Evolutionary conservation across 2,329 filamentous ascomycete genomes (phyloP).

Genomic region (Aspergillus oerlinghausenensis): DNA sequence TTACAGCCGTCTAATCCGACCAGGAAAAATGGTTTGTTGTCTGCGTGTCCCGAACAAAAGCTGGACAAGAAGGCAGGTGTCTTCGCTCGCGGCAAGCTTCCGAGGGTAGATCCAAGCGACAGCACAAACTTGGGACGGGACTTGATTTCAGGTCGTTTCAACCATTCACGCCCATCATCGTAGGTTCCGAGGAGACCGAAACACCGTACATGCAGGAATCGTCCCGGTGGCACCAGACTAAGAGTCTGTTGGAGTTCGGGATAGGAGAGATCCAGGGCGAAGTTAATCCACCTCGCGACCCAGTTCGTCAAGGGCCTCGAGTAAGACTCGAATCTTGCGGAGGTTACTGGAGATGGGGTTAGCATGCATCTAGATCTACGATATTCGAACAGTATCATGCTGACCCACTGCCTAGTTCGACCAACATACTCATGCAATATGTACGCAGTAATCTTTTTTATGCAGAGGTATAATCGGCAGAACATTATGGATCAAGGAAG

Average conservation of each 20-base stretch:
- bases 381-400: background rate
- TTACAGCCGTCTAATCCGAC: slow-evolving; percentile 23
- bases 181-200: slow-evolving; percentile 80
- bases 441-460: background rate
- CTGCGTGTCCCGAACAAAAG: background rate
- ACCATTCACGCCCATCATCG: slow-evolving; percentile 76
- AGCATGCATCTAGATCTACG: slow-evolving; percentile 42
- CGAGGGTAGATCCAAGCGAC: slow-evolving; percentile 8
- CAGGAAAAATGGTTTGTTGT: slow-evolving; percentile 1
- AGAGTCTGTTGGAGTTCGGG: slow-evolving; percentile 75
- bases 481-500: no score
- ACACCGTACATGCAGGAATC: slow-evolving; percentile 66
- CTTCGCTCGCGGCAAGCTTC: slow-evolving; percentile 5
- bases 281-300: slow-evolving; percentile 72
- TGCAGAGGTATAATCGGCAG: no score
- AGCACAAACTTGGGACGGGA: slow-evolving; percentile 6
- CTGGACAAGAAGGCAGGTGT: slow-evolving; percentile 5
- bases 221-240: slow-evolving; percentile 48
- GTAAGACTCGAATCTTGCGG: slow-evolving; percentile 75
- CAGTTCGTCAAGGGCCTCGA: slow-evolving; percentile 71
- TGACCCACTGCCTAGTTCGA: slow-evolving; percentile 13
- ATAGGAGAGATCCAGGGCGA: slow-evolving; percentile 74
- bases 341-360: slow-evolving; percentile 37
- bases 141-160: slow-evolving; percentile 57
- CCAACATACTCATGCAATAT: slow-evolving; percentile 1